Percentiles rank a stretch among this genome's conserved stretches.
Evolutionary conservation across 2,329 filamentous ascomycete species (phyloP).

Genomic region (Ceratocystis albifundus): DNA sequence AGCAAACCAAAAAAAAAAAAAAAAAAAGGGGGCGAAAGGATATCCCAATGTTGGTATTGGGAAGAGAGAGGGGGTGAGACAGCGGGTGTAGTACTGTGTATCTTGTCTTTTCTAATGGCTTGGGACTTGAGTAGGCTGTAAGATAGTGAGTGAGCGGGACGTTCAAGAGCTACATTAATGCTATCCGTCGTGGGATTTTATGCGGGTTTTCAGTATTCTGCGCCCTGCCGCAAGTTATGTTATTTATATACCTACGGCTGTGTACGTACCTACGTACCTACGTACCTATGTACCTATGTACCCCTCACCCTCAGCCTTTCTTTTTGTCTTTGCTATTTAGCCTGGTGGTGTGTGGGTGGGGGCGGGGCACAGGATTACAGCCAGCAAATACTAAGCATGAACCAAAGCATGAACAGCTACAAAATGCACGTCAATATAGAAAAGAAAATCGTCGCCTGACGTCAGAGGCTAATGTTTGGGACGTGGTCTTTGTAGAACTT

Average conservation of each 20-base stretch:
- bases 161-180: not conserved
- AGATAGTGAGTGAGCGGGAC: not conserved
- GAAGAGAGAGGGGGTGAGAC: not conserved
- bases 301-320: not conserved
- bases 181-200: not conserved
- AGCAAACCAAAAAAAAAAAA: not conserved
- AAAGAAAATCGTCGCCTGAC: not conserved
- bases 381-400: not conserved
- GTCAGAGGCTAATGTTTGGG: not conserved
- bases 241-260: not conserved
- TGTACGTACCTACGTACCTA: not conserved
- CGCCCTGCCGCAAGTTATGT: not conserved
- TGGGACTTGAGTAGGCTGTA: not conserved
- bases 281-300: not conserved
- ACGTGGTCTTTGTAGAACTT: not conserved
- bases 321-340: not conserved
- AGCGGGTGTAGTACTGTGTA: not conserved
- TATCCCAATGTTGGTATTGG: not conserved
- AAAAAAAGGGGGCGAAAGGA: not conserved
- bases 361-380: not conserved
- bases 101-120: not conserved
- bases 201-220: not conserved
- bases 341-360: not conserved
- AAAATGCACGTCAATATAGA: conserved; percentile 1
- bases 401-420: not conserved